Conservation (phyloP, 768 basidiomycete species). For the Pholiota conissans region DNA sequence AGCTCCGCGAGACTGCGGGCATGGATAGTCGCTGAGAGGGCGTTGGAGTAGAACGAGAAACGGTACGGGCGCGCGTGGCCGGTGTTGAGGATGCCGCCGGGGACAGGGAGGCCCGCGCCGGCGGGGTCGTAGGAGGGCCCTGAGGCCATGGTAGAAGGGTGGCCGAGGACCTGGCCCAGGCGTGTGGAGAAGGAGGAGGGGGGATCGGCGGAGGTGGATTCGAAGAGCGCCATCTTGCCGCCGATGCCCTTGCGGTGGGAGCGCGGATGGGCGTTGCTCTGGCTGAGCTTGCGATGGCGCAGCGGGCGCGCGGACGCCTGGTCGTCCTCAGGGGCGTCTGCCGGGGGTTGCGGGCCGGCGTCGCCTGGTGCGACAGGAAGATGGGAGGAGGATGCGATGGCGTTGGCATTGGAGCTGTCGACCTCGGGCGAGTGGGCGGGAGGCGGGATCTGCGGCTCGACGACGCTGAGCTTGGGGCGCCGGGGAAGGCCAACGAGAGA, state of each 20-base stretch:
- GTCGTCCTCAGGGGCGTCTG: slow-evolving; percentile 18
- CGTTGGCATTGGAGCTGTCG: neutral
- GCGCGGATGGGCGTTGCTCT: slow-evolving; percentile 72
- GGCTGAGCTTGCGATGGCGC: slow-evolving; percentile 85
- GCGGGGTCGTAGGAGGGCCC: slow-evolving; percentile 28
- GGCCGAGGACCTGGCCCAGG: slow-evolving; percentile 28
- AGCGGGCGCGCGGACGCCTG: slow-evolving; percentile 31
- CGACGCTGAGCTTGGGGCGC: slow-evolving; percentile 13
- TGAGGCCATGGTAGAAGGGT: slow-evolving; percentile 11
- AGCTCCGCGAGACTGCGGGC: slow-evolving; percentile 90
- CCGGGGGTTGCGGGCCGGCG: slow-evolving; percentile 8
- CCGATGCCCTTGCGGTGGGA: slow-evolving; percentile 56
- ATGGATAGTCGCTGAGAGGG: slow-evolving; percentile 90
- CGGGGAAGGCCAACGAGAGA: slow-evolving; percentile 23
- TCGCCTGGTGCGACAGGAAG: slow-evolving; percentile 5
- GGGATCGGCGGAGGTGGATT: slow-evolving; percentile 51
- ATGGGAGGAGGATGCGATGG: slow-evolving; percentile 12
- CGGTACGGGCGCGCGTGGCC: slow-evolving; percentile 90
- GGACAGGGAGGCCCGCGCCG: slow-evolving; percentile 21
- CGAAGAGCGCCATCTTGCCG: slow-evolving; percentile 92
- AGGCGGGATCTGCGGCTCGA: slow-evolving; percentile 1
- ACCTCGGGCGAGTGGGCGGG: neutral
- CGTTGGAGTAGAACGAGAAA: slow-evolving; percentile 98
- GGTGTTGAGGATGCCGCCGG: slow-evolving; percentile 41
- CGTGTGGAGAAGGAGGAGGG: slow-evolving; percentile 47